A percentile compares a stretch with the other conserved stretches of the same genome.
phyloP scores from a whole-genome alignment of 208 protist species.

The Herpetomonas tarakana region DNA sequence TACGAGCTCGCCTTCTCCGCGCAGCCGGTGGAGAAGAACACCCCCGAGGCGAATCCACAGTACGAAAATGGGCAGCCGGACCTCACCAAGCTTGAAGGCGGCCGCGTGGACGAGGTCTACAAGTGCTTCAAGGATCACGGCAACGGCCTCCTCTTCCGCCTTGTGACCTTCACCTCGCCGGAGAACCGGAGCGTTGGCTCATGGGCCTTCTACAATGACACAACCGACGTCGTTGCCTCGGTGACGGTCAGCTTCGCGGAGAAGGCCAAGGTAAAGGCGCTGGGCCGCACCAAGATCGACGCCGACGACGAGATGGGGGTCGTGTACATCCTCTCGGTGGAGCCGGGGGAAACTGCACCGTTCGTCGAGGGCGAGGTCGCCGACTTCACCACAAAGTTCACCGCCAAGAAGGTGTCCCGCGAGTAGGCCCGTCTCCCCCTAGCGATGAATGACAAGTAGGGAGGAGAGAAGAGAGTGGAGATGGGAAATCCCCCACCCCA shows the following conservation, averaged over 20 bases:
- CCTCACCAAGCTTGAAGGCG: conserved; percentile 18
- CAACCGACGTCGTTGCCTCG: conserved; percentile 37
- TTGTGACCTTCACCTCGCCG: conserved; percentile 33
- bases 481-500: too few species aligned
- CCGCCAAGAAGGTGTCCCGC: conserved; percentile 21
- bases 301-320: conserved; percentile 39
- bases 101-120: conserved; percentile 38
- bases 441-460: neutral
- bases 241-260: conserved; percentile 43
- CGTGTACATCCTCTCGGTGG: conserved; percentile 44
- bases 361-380: conserved; percentile 62
- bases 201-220: conserved; percentile 88
- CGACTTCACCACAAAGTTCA: conserved; percentile 69
- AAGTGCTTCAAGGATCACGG: conserved; percentile 77
- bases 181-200: conserved; percentile 15
- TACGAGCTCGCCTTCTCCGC: conserved; percentile 63
- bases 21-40: conserved; percentile 13
- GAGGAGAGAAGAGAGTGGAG: too few species aligned
- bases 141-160: conserved; percentile 75
- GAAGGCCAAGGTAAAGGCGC: conserved; percentile 21
- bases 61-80: conserved; percentile 56
- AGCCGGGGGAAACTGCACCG: conserved; percentile 46
- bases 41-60: conserved; percentile 17
- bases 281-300: conserved; percentile 32
- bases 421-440: neutral